Base-by-base conservation (phyloP, 2,329 filamentous ascomycete genomes). In the Alternaria arbusti region DNA sequence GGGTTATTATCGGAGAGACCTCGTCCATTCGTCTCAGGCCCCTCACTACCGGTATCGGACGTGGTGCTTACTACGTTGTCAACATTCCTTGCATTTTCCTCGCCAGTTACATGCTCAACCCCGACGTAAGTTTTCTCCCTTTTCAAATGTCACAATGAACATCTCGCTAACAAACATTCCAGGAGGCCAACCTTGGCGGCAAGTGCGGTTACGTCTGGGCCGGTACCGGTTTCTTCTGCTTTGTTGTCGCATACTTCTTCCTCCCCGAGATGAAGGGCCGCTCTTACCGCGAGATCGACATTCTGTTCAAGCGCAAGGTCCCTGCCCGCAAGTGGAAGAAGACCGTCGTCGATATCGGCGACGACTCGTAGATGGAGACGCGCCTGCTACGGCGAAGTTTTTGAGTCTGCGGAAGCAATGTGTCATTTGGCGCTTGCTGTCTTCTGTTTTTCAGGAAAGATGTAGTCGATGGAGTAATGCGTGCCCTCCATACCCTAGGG, bases 41-140 rank as follows among this genome's bases (percentile, higher is more conserved):
- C 50, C 80, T 90, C n/a, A 90, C 86, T 4, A 90, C 88, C 23
- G 89, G 88, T 77, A 79, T 90, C 54, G 89, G 89, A 74, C 88
- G 89, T 74, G 88, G 79, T 57, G 79, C 83, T 12, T 91, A 91
- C 83, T 90, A 91, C 79, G 70, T 89, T 6, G 81, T 88, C 65
- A 85, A 90, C 62, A 90, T 90, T 75, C 88, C 88, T 70, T 89
- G 86, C 72, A 90, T 90, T 73, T 90, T 88, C 84, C 84, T 88
- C 10, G 76, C 82, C 8, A 86, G 83, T 66, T 88, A 85, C 71
- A 87, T 89, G 86, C 87, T 89, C 66, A 89, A 89, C 83, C 77
- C 83, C 2, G 80, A 67, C 44, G 71, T 72, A 74, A 71, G 73
- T 44, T 22, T 8, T 79, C 71, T 77, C 86, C 76, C 78, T 86